Percentiles rank a stretch among this genome's conserved stretches.
These are phyloP conservation scores for Artemisia annua DNA, from an alignment of 129 eudicot genomes.

Conservation along the genomic window DNA sequence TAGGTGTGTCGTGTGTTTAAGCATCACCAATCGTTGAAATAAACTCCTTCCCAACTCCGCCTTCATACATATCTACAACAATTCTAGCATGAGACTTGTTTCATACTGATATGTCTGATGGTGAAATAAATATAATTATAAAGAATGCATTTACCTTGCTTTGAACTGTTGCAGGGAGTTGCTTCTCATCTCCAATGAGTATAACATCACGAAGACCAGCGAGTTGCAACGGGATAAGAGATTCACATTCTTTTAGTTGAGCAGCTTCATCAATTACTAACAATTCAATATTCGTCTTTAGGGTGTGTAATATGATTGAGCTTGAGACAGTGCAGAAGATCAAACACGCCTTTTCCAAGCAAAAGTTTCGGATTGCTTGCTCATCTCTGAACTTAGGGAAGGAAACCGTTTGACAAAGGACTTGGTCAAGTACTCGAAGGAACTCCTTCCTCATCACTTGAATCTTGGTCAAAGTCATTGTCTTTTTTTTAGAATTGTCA, in stretches of 20 bases:
- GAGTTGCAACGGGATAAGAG: constrained; percentile 65
- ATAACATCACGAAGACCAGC: constrained; percentile 61
- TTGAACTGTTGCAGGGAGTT: constrained; percentile 69
- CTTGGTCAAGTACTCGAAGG: constrained; percentile 30
- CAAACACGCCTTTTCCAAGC: constrained; percentile 54
- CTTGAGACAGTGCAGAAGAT: constrained; percentile 74
- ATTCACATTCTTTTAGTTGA: constrained; percentile 80
- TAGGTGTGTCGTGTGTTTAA: constrained; percentile 63
- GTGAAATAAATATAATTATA: neutral
- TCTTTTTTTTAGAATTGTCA: neutral
- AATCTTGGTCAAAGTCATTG: neutral
- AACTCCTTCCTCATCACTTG: constrained; percentile 26
- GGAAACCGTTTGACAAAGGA: constrained; percentile 24
- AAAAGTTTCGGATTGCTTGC: constrained; percentile 36
- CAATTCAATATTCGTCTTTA: constrained; percentile 40
- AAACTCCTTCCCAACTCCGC: constrained; percentile 72
- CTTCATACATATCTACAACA: constrained; percentile 41
- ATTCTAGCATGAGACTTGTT: neutral
- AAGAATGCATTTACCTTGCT: constrained; percentile 51
- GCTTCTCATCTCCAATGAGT: constrained; percentile 74
- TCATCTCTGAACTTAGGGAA: constrained; percentile 28
- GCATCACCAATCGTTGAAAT: constrained; percentile 53
- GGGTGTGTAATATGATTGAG: constrained; percentile 41
- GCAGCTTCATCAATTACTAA: constrained; percentile 82
- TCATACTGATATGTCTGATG: too few species aligned